Evolutionary conservation across 176 grass and related monocot species (phyloP).

Genomic region (Cymbopogon citratus): DNA sequence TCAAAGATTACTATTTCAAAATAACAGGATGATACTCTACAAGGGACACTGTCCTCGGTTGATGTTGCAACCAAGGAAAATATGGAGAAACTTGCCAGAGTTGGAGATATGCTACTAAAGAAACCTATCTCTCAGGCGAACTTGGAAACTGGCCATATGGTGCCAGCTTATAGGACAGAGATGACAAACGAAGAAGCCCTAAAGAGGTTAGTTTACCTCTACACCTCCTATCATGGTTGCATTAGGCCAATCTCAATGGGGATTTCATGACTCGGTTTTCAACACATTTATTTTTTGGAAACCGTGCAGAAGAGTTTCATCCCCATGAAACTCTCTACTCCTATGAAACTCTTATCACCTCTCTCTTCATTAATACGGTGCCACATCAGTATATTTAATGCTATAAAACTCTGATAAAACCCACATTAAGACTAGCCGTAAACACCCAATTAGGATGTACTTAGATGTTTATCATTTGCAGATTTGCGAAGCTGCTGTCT

Average conservation of each 20-base stretch:
- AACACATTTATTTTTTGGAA: too few species aligned
- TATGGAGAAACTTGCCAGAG: constrained; percentile 53
- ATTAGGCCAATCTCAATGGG: too few species aligned
- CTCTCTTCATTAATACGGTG: too few species aligned
- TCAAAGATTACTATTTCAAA: constrained; percentile 16
- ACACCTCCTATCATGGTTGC: neutral
- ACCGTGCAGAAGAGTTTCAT: too few species aligned
- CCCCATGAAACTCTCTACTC: too few species aligned
- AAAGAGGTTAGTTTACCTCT: constrained; percentile 43
- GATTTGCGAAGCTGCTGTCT: constrained; percentile 62
- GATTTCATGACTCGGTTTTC: too few species aligned
- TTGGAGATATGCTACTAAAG: constrained; percentile 50
- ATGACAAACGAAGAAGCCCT: constrained; percentile 63
- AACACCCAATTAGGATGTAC: constrained; percentile 11
- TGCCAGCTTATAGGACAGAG: constrained; percentile 30
- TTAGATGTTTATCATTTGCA: constrained; percentile 27
- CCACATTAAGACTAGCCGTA: too few species aligned
- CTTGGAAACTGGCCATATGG: constrained; percentile 61
- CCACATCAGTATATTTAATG: too few species aligned
- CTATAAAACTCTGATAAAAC: too few species aligned
- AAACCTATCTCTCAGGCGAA: constrained; percentile 71
- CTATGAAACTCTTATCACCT: too few species aligned
- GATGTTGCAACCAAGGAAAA: constrained; percentile 75
- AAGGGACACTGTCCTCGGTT: constrained; percentile 49
- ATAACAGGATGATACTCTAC: constrained; percentile 67